Conservation (phyloP, 257 asterid genomes). For the Cynanchum wilfordii region DNA sequence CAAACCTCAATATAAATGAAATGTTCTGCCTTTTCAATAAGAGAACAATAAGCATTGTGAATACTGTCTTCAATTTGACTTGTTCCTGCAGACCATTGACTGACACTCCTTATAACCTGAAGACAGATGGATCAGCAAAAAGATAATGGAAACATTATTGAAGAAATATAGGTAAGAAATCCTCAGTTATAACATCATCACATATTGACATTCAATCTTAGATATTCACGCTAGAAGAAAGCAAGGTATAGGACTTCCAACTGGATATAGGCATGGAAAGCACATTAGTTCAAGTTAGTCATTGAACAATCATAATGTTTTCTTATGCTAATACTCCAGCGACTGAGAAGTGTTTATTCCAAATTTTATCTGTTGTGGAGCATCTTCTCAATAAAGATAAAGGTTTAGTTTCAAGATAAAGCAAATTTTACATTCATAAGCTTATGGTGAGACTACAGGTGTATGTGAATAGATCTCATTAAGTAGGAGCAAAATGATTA, state of each 20-base stretch:
- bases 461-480: not conserved
- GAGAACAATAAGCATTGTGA: constrained; percentile 85
- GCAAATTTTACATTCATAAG: not conserved
- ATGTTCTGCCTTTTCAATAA: constrained; percentile 89
- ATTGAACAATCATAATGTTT: not conserved
- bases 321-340: not conserved
- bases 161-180: not conserved
- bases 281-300: not conserved
- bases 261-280: not conserved
- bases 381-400: not conserved
- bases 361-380: not conserved
- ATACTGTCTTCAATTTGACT: constrained; percentile 93
- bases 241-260: not conserved
- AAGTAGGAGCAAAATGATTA: not conserved
- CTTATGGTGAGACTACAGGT: not conserved
- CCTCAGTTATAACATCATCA: not conserved
- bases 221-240: not conserved
- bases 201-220: not conserved
- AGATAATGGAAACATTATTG: not conserved
- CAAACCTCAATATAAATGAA: constrained; percentile 85
- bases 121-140: constrained; percentile 13
- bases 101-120: constrained; percentile 88
- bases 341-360: not conserved
- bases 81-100: constrained; percentile 99
- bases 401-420: not conserved